phyloP scores from a whole-genome alignment of 2,329 filamentous ascomycete genomes.

The Monascus ruber region DNA sequence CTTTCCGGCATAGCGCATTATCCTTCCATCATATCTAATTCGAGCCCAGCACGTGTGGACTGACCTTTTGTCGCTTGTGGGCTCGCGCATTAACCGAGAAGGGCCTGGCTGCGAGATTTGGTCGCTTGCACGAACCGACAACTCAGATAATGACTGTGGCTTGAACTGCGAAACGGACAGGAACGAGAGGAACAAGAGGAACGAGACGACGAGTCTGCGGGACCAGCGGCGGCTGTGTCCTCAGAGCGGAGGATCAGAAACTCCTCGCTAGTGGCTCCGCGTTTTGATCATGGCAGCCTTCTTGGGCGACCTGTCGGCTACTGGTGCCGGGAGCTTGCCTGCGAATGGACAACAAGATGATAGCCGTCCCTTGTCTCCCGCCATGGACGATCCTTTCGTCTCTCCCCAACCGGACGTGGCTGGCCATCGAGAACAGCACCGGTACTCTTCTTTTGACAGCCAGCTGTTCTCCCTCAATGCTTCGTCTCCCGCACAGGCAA shows the following conservation, averaged over 20 bases:
- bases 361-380: constrained; percentile 10
- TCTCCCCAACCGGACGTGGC: constrained; percentile 33
- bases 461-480: constrained; percentile 68
- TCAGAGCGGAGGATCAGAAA: constrained; percentile 11
- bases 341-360: constrained; percentile 6
- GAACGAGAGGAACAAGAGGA: constrained; percentile 6
- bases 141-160: constrained; percentile 19
- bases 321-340: not conserved
- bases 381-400: constrained; percentile 49
- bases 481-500: constrained; percentile 78
- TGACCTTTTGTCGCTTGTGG: not conserved
- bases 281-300: constrained; percentile 1
- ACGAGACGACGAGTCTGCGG: constrained; percentile 13
- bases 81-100: not conserved
- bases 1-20: no score
- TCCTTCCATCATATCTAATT: no score
- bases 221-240: constrained; percentile 12
- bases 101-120: not conserved
- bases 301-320: constrained; percentile 5
- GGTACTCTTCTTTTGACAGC: constrained; percentile 74
- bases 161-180: constrained; percentile 9
- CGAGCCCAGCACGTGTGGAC: not conserved
- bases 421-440: constrained; percentile 41
- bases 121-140: constrained; percentile 1
- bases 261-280: constrained; percentile 3